Percentiles rank a stretch among this genome's conserved stretches.
Conservation (phyloP, 352 stramenopile genomes). For the Pythium biforme region DNA sequence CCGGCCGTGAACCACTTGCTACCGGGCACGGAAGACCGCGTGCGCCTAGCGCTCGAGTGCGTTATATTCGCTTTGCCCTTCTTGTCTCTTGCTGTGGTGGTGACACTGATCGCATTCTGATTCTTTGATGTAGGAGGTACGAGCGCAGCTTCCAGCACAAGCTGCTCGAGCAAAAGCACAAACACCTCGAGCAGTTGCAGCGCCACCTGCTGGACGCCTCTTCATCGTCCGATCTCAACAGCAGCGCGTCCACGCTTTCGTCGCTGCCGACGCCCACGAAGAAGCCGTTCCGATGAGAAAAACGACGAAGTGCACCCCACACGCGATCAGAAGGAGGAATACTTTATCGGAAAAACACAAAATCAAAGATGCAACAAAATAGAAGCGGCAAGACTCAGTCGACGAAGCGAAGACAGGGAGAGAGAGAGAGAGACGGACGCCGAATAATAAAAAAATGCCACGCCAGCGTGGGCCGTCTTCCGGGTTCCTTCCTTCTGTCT, state of each 20-base stretch:
- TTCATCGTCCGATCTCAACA: constrained; percentile 17
- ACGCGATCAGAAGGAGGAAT: not conserved
- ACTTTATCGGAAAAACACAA: not conserved
- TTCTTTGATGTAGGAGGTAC: constrained; percentile 20
- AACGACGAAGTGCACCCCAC: not conserved
- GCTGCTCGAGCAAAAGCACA: constrained; percentile 5
- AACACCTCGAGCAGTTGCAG: not conserved
- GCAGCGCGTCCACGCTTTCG: constrained; percentile 6
- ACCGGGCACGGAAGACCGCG: constrained; percentile 57
- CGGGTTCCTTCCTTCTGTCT: too few relatives aligned
- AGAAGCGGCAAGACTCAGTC: too few relatives aligned
- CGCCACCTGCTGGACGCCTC: not conserved
- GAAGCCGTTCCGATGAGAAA: not conserved
- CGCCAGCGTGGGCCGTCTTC: too few relatives aligned
- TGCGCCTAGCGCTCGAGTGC: constrained; percentile 51
- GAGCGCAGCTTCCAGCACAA: constrained; percentile 22
- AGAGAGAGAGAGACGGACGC: too few relatives aligned
- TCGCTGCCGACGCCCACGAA: constrained; percentile 8
- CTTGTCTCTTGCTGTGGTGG: not conserved
- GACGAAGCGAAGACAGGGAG: too few relatives aligned
- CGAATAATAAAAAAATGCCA: too few relatives aligned
- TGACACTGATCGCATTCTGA: too few relatives aligned
- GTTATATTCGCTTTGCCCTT: not conserved
- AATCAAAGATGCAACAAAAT: too few relatives aligned
- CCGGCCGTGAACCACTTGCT: constrained; percentile 63